Evolutionary conservation across 345 rosid species (phyloP).

Genomic region (Gossypium ekmanianum): DNA sequence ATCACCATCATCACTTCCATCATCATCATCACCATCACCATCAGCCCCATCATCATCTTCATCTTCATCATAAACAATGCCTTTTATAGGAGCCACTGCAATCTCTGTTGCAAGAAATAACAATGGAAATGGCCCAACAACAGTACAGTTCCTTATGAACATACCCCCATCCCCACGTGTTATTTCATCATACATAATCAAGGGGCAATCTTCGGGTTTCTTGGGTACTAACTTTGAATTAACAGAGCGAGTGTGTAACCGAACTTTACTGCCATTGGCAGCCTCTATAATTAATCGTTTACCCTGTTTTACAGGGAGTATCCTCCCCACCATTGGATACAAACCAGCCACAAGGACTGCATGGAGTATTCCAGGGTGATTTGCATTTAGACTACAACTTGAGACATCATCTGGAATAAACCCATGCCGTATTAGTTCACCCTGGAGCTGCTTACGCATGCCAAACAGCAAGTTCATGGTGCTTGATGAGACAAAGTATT

Average conservation of each 20-base stretch:
- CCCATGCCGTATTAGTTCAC: conserved; percentile 60
- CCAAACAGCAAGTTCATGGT: conserved; percentile 74
- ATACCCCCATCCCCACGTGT: conserved; percentile 81
- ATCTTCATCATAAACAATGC: conserved; percentile 24
- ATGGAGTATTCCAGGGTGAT: conserved; percentile 68
- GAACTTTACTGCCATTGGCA: conserved; percentile 65
- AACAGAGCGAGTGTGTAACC: conserved; percentile 62
- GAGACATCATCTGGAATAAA: conserved; percentile 57
- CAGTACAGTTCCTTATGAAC: conserved; percentile 64
- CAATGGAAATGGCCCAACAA: conserved; percentile 71
- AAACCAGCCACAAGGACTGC: conserved; percentile 82
- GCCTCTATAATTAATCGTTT: conserved; percentile 56
- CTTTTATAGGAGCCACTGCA: conserved; percentile 60
- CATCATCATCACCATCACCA: conserved; percentile 7
- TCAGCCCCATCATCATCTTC: conserved; percentile 21
- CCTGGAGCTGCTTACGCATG: conserved; percentile 80
- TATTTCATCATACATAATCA: conserved; percentile 75
- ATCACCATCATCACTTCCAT: conserved; percentile 32
- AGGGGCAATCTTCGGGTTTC: conserved; percentile 42
- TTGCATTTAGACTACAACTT: conserved; percentile 61
- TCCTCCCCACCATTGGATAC: conserved; percentile 82
- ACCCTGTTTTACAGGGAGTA: conserved; percentile 44
- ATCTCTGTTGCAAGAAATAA: conserved; percentile 73
- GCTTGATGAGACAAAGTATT: conserved; percentile 63
- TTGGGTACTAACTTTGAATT: conserved; percentile 44